Conservation (phyloP, 306 rosid genomes). For the Fragaria iinumae region DNA sequence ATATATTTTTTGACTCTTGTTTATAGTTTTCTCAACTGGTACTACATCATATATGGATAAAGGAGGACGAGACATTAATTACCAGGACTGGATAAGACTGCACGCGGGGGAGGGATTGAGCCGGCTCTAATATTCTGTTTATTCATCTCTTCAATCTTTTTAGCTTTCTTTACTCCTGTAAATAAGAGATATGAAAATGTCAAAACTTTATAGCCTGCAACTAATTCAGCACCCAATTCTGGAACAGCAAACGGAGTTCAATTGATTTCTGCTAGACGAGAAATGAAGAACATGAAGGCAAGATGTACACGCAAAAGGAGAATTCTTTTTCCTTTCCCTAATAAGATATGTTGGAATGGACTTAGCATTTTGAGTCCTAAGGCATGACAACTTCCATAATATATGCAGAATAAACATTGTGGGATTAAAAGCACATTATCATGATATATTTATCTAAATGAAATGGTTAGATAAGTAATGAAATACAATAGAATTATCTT, state of each 20-base stretch:
- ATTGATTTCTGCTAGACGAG: too few relatives aligned
- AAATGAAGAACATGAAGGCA: background rate
- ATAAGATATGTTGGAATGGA: too few relatives aligned
- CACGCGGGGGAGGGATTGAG: slow-evolving; percentile 76
- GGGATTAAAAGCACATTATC: too few relatives aligned
- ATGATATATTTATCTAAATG: too few relatives aligned
- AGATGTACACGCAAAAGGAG: background rate
- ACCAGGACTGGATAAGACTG: slow-evolving; percentile 91
- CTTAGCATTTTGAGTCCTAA: too few relatives aligned
- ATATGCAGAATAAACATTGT: too few relatives aligned
- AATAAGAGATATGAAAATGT: slow-evolving; percentile 36
- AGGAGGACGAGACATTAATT: slow-evolving; percentile 31
- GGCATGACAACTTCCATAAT: too few relatives aligned
- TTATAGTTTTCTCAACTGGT: background rate
- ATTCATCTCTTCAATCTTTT: slow-evolving; percentile 36
- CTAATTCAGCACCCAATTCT: too few relatives aligned
- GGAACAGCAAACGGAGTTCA: too few relatives aligned
- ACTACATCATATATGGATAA: background rate
- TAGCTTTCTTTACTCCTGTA: slow-evolving; percentile 40
- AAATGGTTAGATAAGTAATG: too few relatives aligned
- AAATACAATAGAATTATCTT: too few relatives aligned
- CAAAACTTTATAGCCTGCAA: slow-evolving; percentile 9
- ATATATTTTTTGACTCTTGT: background rate
- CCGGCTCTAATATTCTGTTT: slow-evolving; percentile 52
- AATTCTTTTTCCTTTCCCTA: background rate